Evolutionary conservation across 139 green algal species (phyloP), one percentile per base, ranked within the genome.

Genomic region (Chlamydomonas sp.): DNA sequence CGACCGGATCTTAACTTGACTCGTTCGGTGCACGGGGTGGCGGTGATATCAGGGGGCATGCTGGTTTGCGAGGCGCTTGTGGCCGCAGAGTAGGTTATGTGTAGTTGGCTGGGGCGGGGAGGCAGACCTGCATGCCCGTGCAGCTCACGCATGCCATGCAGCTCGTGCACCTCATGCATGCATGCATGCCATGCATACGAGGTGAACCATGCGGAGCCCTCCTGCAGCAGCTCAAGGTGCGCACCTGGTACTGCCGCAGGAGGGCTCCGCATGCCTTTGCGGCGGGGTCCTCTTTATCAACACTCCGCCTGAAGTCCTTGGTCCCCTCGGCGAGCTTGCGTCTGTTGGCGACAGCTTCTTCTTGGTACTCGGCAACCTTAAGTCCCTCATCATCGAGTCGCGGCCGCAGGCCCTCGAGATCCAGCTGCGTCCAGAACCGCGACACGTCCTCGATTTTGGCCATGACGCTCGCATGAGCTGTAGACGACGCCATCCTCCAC

Each of bases 371-470:
- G 2, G 90, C 88, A 29, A 96, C 86, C 24, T 82, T 80, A 2
- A 96, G 60, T 16, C 91, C 87, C 49, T 91, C 71, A 58, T 95
- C 89, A 54, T 97, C 91, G 30, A 96, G 77, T 49, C 86, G 81
- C 3, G 61, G 35, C 0, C 91, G 76, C 57, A 87, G 78, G 20
- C 35, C 69, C 61, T 97, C 91, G 59, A 97, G 73, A 48, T 96
- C 89, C 58, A 97, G 90, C 10, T 95, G 89, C 0, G 69, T 67
- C 83, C 83, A 89, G 65, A 72, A 85, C 30, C 38, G 47, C 48
- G 13, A 81, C 0, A 87, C 69, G 2, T 76, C 47, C 0, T 73
- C 16, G 5, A 66, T 5, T 30, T 66, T 33, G 5, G 43, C 59
- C 54, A 20, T 20, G 10, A 64, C 16, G 34, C 24, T 28, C 22